Conservation (phyloP, 495 filamentous ascomycete species). For the Stereocaulon alpinum region DNA sequence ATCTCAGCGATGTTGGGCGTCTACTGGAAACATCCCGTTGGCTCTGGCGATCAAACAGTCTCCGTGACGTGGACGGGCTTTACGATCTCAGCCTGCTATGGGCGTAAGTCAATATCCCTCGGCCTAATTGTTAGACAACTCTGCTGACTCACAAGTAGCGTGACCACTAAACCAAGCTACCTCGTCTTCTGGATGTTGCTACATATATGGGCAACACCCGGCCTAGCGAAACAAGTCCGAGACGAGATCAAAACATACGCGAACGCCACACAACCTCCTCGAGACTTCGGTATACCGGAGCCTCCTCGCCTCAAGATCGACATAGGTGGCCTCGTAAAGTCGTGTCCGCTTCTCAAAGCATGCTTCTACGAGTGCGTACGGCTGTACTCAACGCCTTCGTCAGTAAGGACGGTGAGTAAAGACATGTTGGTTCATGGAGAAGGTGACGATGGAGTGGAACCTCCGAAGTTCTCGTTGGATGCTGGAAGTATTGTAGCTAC, state of each 20-base stretch:
- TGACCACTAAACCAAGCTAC: conserved; percentile 39
- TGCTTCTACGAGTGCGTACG: conserved; percentile 47
- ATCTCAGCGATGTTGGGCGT: conserved; percentile 43
- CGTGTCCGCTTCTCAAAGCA: conserved; percentile 43
- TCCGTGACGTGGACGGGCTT: conserved; percentile 27
- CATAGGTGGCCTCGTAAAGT: conserved; percentile 32
- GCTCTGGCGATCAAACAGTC: conserved; percentile 29
- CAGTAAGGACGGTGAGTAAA: neutral
- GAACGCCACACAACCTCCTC: conserved; percentile 33
- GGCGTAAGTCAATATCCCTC: conserved; percentile 22
- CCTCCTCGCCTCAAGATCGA: conserved; percentile 41
- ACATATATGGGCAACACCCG: conserved; percentile 39
- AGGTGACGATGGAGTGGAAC: neutral
- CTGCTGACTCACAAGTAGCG: neutral
- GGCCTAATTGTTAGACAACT: neutral
- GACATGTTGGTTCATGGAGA: neutral
- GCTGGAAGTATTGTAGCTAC: neutral
- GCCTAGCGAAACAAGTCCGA: conserved; percentile 38
- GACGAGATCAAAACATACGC: conserved; percentile 42
- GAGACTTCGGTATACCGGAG: conserved; percentile 45
- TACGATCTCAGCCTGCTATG: conserved; percentile 39
- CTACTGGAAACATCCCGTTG: conserved; percentile 37
- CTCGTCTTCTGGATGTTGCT: conserved; percentile 48
- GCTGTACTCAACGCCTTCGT: conserved; percentile 35
- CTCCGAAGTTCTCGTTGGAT: neutral